A percentile compares a stretch with the other conserved stretches of the same genome.
phyloP scores from a whole-genome alignment of 2,329 filamentous ascomycete species.

The Massarina eburnea region DNA sequence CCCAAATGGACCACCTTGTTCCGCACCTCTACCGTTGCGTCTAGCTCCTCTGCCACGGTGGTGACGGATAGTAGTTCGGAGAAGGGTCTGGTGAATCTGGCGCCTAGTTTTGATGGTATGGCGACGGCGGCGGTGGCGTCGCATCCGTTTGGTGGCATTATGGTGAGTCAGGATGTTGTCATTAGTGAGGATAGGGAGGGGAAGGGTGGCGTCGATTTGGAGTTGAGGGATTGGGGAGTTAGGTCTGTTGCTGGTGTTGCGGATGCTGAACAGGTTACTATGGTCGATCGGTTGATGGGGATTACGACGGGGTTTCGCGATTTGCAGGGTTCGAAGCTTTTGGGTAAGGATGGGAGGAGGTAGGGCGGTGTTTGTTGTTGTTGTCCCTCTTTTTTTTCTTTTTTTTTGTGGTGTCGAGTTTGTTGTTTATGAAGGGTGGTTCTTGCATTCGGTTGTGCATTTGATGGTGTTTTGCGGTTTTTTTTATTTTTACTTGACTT shows the following conservation, averaged over 20 bases:
- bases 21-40: slow-evolving; percentile 8
- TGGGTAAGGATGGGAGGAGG: background rate
- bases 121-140: slow-evolving; percentile 4
- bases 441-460: too few relatives aligned
- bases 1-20: slow-evolving; percentile 20
- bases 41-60: slow-evolving; percentile 14
- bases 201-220: slow-evolving; percentile 24
- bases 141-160: slow-evolving; percentile 40
- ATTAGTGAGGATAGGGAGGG: slow-evolving; percentile 28
- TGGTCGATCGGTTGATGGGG: slow-evolving; percentile 41
- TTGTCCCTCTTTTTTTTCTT: background rate
- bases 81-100: slow-evolving; percentile 26
- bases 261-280: slow-evolving; percentile 44
- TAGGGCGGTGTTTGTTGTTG: background rate
- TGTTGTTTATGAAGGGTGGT: too few relatives aligned
- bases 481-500: too few relatives aligned
- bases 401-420: background rate
- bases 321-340: slow-evolving; percentile 8
- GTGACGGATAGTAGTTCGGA: slow-evolving; percentile 33
- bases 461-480: too few relatives aligned
- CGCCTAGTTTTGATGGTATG: slow-evolving; percentile 3
- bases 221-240: slow-evolving; percentile 37
- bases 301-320: slow-evolving; percentile 36
- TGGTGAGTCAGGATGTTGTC: slow-evolving; percentile 41
- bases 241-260: slow-evolving; percentile 34